A percentile compares a stretch with the other conserved stretches of the same genome.
phyloP scores from a whole-genome alignment of 2,329 filamentous ascomycete genomes.

The Xylariaceae sp. region DNA sequence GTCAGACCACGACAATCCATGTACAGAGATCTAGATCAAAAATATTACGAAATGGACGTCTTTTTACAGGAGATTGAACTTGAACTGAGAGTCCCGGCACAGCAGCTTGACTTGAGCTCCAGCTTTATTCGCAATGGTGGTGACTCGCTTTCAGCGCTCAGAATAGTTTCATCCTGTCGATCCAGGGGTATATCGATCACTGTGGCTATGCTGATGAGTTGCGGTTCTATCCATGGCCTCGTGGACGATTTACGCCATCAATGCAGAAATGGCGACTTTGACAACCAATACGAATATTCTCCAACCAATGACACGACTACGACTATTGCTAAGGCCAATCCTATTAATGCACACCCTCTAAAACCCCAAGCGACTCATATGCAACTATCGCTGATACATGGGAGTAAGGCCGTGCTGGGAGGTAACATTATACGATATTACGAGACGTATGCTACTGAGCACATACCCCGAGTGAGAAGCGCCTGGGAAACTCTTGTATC shows the following conservation, averaged over 20 bases:
- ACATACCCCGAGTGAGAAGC: neutral
- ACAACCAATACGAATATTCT: neutral
- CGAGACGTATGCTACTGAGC: neutral
- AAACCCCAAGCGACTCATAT: neutral
- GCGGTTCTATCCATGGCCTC: neutral
- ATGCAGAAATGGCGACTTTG: neutral
- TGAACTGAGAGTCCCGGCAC: neutral
- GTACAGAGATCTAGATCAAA: too few species aligned
- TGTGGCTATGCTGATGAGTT: neutral
- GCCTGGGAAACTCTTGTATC: neutral
- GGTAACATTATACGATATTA: slow-evolving; percentile 1
- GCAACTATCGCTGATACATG: slow-evolving; percentile 1
- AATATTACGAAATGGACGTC: neutral
- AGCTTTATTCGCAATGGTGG: neutral
- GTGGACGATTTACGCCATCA: neutral
- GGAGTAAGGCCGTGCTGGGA: neutral
- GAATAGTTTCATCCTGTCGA: neutral
- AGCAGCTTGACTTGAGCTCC: neutral
- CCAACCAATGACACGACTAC: too few species aligned
- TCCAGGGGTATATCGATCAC: neutral
- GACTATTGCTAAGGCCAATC: too few species aligned
- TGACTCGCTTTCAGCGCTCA: neutral
- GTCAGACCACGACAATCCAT: too few species aligned
- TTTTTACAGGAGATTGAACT: neutral
- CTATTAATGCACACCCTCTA: too few species aligned